Evolutionary conservation across 805 yeast genomes (phyloP).

Genomic region (Yamadazyma sp.): DNA sequence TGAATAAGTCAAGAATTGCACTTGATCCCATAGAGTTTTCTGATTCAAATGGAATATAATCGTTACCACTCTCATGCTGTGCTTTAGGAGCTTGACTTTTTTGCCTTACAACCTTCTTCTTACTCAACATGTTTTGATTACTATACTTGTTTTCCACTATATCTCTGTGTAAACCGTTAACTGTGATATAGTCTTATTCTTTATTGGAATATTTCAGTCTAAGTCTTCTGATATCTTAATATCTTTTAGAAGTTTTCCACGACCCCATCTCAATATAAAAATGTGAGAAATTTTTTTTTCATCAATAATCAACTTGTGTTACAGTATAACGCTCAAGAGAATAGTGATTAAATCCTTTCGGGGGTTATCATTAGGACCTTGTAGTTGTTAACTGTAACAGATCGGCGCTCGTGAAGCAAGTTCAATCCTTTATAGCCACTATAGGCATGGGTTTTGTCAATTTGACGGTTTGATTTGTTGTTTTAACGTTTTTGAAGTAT

Average conservation of each 20-base stretch:
- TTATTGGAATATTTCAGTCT: too few relatives aligned
- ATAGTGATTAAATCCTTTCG: conserved; percentile 23
- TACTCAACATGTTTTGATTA: too few relatives aligned
- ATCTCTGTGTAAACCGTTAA: neutral
- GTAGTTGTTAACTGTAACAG: conserved; percentile 45
- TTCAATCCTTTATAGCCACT: conserved; percentile 18
- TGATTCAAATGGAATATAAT: conserved; percentile 31
- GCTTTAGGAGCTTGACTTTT: conserved; percentile 4
- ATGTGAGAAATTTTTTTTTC: neutral
- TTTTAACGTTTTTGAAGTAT: conserved; percentile 3
- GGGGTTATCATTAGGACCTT: conserved; percentile 26
- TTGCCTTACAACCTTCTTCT: neutral
- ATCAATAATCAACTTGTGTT: conserved; percentile 50
- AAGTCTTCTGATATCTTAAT: neutral
- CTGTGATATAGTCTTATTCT: neutral
- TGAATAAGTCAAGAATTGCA: conserved; percentile 36
- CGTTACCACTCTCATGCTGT: conserved; percentile 11
- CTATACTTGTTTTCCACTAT: neutral
- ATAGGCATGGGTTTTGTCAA: conserved; percentile 10
- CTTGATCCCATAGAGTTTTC: conserved; percentile 29
- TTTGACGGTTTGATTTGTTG: conserved; percentile 13
- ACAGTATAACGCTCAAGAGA: conserved; percentile 41
- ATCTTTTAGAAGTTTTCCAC: neutral
- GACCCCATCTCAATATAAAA: conserved; percentile 1
- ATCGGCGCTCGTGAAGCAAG: conserved; percentile 77